A percentile compares a stretch with the other conserved stretches of the same genome.
These are phyloP conservation scores for Pythium periplocum DNA, from an alignment of 352 stramenopile species.

Conservation along the genomic window DNA sequence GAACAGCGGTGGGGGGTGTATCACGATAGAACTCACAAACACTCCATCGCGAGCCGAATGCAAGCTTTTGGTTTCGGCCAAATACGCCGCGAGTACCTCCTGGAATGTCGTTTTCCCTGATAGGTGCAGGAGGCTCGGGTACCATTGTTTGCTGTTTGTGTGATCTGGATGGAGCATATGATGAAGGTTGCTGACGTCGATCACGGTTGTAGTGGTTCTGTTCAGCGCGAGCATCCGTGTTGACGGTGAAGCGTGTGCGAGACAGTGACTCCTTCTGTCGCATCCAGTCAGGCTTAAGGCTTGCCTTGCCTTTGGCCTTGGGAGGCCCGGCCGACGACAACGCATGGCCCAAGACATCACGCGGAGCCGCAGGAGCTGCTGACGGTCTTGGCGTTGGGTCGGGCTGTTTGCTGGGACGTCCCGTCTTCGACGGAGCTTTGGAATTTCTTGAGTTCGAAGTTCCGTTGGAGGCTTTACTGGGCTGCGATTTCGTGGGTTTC, in stretches of 20 bases:
- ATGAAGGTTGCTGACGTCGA: not conserved
- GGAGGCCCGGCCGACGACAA: not conserved
- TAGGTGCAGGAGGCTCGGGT: not conserved
- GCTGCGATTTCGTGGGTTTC: not conserved
- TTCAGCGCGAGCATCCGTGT: conserved; percentile 43
- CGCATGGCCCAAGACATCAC: conserved; percentile 7
- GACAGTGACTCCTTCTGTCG: conserved; percentile 50
- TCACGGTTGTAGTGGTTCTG: conserved; percentile 35
- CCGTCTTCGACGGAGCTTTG: not conserved
- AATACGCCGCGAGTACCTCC: conserved; percentile 41
- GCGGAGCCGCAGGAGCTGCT: not conserved
- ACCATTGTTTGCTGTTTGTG: too few relatives aligned
- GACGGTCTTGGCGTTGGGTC: not conserved
- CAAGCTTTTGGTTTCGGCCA: conserved; percentile 46
- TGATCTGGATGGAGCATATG: too few relatives aligned
- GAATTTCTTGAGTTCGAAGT: too few relatives aligned
- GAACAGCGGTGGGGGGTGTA: conserved; percentile 25
- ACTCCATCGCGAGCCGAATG: conserved; percentile 56
- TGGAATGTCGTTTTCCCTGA: conserved; percentile 10
- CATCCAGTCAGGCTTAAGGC: conserved; percentile 73
- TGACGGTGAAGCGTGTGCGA: conserved; percentile 57
- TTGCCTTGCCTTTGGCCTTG: conserved; percentile 13
- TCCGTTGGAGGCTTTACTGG: not conserved
- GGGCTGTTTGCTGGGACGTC: not conserved
- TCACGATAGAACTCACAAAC: conserved; percentile 46